A percentile compares a stretch with the other conserved stretches of the same genome.
Conservation (phyloP, 768 basidiomycete species). For the Kwoniella newhampshirensis region DNA sequence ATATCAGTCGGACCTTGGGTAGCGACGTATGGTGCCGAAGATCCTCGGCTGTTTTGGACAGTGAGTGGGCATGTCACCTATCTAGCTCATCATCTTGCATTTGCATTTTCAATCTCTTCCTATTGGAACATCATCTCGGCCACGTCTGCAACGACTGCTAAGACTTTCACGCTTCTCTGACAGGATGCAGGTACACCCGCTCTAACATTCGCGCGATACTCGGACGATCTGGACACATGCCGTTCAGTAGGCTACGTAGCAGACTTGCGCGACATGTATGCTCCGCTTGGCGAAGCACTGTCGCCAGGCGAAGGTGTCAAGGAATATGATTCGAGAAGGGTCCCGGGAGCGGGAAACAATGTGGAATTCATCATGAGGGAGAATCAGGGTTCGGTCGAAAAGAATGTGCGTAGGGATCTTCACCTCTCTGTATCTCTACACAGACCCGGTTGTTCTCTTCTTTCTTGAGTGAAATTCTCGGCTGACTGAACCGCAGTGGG, state of each 20-base stretch:
- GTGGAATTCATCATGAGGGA: slow-evolving; percentile 2
- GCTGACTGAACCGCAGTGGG: slow-evolving; percentile 21
- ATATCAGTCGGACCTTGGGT: slow-evolving; percentile 4
- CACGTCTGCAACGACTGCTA: no score
- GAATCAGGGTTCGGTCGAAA: slow-evolving; percentile 12
- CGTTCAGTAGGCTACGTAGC: slow-evolving; percentile 7
- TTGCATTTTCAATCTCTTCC: no score
- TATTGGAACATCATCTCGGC: no score
- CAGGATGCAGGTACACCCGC: slow-evolving; percentile 16
- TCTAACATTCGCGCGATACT: slow-evolving; percentile 10
- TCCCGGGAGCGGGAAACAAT: slow-evolving; percentile 7
- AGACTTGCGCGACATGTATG: slow-evolving; percentile 5
- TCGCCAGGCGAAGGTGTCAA: slow-evolving; percentile 11
- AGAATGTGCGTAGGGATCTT: slow-evolving; percentile 8
- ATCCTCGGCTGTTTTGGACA: slow-evolving; percentile 24
- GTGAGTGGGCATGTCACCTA: no score
- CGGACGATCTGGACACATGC: slow-evolving; percentile 7
- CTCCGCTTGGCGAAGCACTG: slow-evolving; percentile 3
- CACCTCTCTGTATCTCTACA: no score
- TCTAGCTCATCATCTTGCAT: no score
- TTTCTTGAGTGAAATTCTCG: no score
- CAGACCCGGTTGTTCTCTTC: no score
- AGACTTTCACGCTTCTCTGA: background rate
- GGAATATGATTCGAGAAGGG: slow-evolving; percentile 4
- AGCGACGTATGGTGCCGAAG: slow-evolving; percentile 20